Conservation (phyloP, 2,329 filamentous ascomycete species). For the Penicillium griseofulvum region DNA sequence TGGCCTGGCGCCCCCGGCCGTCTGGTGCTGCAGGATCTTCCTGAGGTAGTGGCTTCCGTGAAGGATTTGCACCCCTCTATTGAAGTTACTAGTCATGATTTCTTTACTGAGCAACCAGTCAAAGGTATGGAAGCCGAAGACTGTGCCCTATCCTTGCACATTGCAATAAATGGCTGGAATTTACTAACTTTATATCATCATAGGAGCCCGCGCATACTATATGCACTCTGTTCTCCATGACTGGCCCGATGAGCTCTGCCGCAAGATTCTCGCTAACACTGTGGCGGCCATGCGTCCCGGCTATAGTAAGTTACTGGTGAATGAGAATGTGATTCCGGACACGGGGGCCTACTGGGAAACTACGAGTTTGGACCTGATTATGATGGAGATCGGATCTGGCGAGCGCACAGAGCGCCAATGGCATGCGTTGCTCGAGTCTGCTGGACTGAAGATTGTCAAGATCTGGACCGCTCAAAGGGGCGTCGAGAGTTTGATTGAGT, state of each 20-base stretch:
- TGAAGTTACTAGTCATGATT: slow-evolving; percentile 37
- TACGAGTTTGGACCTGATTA: slow-evolving; percentile 41
- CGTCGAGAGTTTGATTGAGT: slow-evolving; percentile 27
- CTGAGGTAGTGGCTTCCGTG: slow-evolving; percentile 33
- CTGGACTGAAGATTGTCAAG: slow-evolving; percentile 37
- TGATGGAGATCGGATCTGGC: slow-evolving; percentile 41
- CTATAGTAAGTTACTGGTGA: slow-evolving; percentile 45
- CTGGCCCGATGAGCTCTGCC: slow-evolving; percentile 34
- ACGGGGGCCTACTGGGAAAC: slow-evolving; percentile 30
- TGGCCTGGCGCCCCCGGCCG: slow-evolving; percentile 40
- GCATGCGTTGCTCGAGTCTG: slow-evolving; percentile 30
- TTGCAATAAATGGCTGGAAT: neutral
- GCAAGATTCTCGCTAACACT: slow-evolving; percentile 31
- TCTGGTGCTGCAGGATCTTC: slow-evolving; percentile 50
- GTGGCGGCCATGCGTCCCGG: slow-evolving; percentile 37
- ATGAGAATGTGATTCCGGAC: slow-evolving; percentile 44
- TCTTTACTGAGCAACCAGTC: slow-evolving; percentile 47
- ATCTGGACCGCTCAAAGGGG: slow-evolving; percentile 27
- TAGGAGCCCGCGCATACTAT: slow-evolving; percentile 39
- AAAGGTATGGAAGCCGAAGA: slow-evolving; percentile 30
- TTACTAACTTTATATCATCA: slow-evolving; percentile 3
- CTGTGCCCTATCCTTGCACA: neutral
- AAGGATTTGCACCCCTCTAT: slow-evolving; percentile 4
- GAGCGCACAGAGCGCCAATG: slow-evolving; percentile 45
- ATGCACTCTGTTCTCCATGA: slow-evolving; percentile 37